phyloP scores from a whole-genome alignment of 495 filamentous ascomycete genomes.

The Tuber magnatum region DNA sequence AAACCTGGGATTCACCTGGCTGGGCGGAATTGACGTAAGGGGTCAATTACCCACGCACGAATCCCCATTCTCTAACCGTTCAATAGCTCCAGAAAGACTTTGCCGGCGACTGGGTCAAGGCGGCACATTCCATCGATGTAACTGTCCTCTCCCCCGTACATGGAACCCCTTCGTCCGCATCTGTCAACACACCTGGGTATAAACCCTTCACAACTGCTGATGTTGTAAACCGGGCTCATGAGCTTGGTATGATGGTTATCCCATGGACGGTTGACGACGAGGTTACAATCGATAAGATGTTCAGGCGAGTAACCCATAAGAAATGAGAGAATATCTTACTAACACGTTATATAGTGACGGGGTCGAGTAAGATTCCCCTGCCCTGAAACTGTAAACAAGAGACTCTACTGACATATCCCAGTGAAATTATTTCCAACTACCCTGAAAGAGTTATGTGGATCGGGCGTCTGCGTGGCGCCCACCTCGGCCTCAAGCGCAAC shows the following conservation, averaged over 20 bases:
- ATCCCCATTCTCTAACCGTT: not conserved
- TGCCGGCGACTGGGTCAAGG: constrained; percentile 37
- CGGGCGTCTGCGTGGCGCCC: constrained; percentile 23
- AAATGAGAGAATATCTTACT: not conserved
- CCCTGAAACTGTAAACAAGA: not conserved
- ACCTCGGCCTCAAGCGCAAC: constrained; percentile 25
- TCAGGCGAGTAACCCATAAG: constrained; percentile 25
- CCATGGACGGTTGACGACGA: constrained; percentile 42
- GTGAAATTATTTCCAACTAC: constrained; percentile 40
- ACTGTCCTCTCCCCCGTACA: constrained; percentile 33
- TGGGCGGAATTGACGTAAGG: constrained; percentile 38
- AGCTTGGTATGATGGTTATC: constrained; percentile 38
- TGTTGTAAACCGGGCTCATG: constrained; percentile 36
- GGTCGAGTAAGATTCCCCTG: constrained; percentile 24
- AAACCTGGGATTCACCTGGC: constrained; percentile 35
- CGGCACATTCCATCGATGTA: constrained; percentile 38
- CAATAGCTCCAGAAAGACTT: constrained; percentile 28
- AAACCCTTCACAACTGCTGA: constrained; percentile 34
- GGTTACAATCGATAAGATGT: constrained; percentile 38
- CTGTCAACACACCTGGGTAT: constrained; percentile 38
- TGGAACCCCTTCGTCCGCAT: constrained; percentile 20
- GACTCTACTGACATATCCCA: constrained; percentile 7
- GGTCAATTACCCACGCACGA: not conserved
- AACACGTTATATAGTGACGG: constrained; percentile 17
- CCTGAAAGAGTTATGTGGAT: constrained; percentile 38